Percentiles rank a stretch among this genome's conserved stretches.
phyloP scores from a whole-genome alignment of 2,329 filamentous ascomycete species.

The Hawksworthiomyces lignivorus region DNA sequence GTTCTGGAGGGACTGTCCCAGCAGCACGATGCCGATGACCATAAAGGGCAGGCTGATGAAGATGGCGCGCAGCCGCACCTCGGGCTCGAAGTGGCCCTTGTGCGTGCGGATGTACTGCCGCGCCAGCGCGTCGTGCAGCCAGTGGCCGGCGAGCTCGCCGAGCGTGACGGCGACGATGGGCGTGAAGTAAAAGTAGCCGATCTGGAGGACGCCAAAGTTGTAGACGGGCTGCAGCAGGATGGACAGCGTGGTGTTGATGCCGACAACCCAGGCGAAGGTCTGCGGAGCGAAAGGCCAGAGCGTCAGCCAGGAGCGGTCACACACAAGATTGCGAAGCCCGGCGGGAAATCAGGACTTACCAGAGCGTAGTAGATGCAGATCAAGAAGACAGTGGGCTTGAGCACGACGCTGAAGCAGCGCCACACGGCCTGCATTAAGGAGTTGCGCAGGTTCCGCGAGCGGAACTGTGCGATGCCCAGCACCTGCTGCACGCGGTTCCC shows the following conservation, averaged over 20 bases:
- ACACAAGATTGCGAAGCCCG: too few relatives aligned
- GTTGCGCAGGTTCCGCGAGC: constrained; percentile 29
- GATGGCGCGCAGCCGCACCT: constrained; percentile 42
- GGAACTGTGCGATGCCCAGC: constrained; percentile 26
- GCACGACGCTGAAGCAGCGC: constrained; percentile 30
- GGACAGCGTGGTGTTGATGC: constrained; percentile 48
- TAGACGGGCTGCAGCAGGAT: constrained; percentile 45
- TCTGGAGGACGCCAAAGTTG: constrained; percentile 39
- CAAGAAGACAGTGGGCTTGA: constrained; percentile 31
- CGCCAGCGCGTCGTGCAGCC: constrained; percentile 45
- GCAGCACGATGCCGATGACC: constrained; percentile 38
- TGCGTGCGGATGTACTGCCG: constrained; percentile 36
- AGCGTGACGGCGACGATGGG: constrained; percentile 46
- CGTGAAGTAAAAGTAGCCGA: constrained; percentile 52
- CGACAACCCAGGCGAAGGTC: constrained; percentile 43
- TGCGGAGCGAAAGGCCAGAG: constrained; percentile 8
- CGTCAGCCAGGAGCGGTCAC: not conserved
- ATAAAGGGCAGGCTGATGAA: constrained; percentile 42
- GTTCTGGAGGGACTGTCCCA: constrained; percentile 44
- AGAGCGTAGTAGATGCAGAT: constrained; percentile 28
- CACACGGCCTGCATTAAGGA: constrained; percentile 31
- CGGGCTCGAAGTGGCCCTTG: constrained; percentile 47
- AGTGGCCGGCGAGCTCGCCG: constrained; percentile 47
- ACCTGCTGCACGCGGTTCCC: constrained; percentile 23
- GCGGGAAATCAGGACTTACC: constrained; percentile 14